Percentiles rank a stretch among this genome's conserved stretches.
phyloP scores from a whole-genome alignment of 345 rosid genomes.

The Punica granatum region DNA sequence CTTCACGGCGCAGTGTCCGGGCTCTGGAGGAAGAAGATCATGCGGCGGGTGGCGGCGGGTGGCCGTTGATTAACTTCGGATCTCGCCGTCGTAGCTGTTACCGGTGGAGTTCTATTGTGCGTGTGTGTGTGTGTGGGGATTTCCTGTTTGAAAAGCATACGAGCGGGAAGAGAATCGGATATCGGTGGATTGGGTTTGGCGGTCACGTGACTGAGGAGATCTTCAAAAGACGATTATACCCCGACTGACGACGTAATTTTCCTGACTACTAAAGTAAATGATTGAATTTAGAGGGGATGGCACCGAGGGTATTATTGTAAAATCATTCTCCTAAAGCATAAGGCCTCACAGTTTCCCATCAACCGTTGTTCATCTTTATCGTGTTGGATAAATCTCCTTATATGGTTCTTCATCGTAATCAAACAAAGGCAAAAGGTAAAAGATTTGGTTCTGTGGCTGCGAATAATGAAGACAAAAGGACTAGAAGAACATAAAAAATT shows the following conservation, averaged over 20 bases:
- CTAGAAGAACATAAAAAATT: too few relatives aligned
- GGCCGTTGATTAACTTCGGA: not conserved
- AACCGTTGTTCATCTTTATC: too few relatives aligned
- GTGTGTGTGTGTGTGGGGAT: not conserved
- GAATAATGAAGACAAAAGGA: too few relatives aligned
- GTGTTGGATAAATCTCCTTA: too few relatives aligned
- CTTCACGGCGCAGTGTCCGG: not conserved
- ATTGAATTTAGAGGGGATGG: too few relatives aligned
- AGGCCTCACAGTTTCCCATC: too few relatives aligned
- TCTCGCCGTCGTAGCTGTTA: not conserved
- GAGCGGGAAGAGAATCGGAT: constrained; percentile 11
- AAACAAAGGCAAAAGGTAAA: too few relatives aligned
- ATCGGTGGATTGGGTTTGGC: not conserved
- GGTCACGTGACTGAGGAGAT: constrained; percentile 6
- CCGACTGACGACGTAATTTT: not conserved
- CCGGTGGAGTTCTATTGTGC: not conserved
- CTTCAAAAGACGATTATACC: constrained; percentile 3
- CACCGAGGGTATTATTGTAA: too few relatives aligned
- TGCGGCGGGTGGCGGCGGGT: not conserved
- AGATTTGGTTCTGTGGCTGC: too few relatives aligned
- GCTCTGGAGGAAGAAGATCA: not conserved
- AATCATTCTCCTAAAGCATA: too few relatives aligned
- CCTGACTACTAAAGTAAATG: too few relatives aligned
- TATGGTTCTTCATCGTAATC: too few relatives aligned
- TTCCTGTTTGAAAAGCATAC: constrained; percentile 10